phyloP scores from a whole-genome alignment of 345 rosid genomes.

The Pistacia atlantica region DNA sequence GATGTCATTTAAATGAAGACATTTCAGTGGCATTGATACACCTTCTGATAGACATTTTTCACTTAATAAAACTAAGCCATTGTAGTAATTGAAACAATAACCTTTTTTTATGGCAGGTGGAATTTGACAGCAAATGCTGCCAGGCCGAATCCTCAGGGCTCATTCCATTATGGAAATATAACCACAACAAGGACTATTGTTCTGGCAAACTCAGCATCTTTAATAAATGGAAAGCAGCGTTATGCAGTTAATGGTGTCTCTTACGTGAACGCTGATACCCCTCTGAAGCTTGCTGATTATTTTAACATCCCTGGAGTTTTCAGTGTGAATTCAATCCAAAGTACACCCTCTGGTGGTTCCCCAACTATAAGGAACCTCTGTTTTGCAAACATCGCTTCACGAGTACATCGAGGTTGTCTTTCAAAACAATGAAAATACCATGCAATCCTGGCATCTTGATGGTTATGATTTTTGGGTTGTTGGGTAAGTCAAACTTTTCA shows the following conservation, averaged over 20 bases:
- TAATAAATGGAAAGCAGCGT: constrained; percentile 75
- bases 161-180: constrained; percentile 82
- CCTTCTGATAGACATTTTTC: neutral
- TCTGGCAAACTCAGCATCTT: constrained; percentile 70
- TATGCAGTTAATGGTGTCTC: constrained; percentile 85
- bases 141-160: constrained; percentile 97
- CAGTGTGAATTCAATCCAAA: constrained; percentile 51
- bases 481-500: constrained; percentile 54
- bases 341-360: constrained; percentile 49
- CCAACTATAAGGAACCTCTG: constrained; percentile 61
- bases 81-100: neutral
- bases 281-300: constrained; percentile 83
- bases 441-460: constrained; percentile 97
- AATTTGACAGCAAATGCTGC: constrained; percentile 93
- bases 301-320: constrained; percentile 73
- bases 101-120: constrained; percentile 48
- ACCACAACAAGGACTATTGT: constrained; percentile 50
- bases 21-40: neutral
- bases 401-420: constrained; percentile 76
- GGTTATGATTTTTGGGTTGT: constrained; percentile 94
- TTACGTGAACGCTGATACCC: constrained; percentile 75
- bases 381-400: constrained; percentile 55
- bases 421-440: constrained; percentile 63
- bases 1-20: neutral
- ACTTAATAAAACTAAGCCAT: neutral